These are phyloP conservation scores for Torulaspora franciscae DNA, from an alignment of 805 yeast genomes.

Conservation along the genomic window DNA sequence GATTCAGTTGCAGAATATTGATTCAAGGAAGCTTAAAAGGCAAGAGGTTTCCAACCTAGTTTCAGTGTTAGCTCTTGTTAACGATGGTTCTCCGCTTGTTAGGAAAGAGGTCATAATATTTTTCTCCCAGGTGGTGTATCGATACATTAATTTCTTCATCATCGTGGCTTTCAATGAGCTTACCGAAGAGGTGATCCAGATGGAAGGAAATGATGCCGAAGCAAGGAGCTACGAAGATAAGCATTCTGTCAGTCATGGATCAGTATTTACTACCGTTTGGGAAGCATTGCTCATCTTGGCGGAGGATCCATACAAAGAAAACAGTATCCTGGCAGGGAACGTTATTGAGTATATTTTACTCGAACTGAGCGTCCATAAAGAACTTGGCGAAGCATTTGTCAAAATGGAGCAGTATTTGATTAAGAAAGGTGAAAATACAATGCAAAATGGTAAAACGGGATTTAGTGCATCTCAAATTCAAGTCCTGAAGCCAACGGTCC, in stretches of 20 bases:
- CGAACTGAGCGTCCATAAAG: constrained; percentile 47
- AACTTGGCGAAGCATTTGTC: constrained; percentile 57
- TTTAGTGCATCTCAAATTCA: constrained; percentile 32
- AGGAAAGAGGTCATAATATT: constrained; percentile 78
- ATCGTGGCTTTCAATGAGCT: constrained; percentile 84
- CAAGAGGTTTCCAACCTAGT: constrained; percentile 70
- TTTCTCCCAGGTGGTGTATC: constrained; percentile 65
- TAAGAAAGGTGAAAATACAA: constrained; percentile 40
- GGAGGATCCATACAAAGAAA: constrained; percentile 85
- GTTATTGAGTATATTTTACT: constrained; percentile 69
- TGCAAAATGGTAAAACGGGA: constrained; percentile 11
- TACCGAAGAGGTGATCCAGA: constrained; percentile 68
- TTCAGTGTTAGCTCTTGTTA: constrained; percentile 59
- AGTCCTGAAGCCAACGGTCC: constrained; percentile 25
- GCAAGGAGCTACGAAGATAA: constrained; percentile 38
- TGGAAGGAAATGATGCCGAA: constrained; percentile 38
- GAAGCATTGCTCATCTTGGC: constrained; percentile 72
- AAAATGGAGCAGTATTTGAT: constrained; percentile 62
- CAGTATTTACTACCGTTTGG: constrained; percentile 83
- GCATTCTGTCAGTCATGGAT: constrained; percentile 75
- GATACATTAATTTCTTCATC: constrained; percentile 67
- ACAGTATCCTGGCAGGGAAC: constrained; percentile 63
- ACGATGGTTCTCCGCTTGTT: constrained; percentile 87
- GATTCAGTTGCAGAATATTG: constrained; percentile 29
- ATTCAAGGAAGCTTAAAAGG: constrained; percentile 47